Base-by-base conservation (phyloP, 441 rosid genomes). In the Erodium chrysanthum region DNA sequence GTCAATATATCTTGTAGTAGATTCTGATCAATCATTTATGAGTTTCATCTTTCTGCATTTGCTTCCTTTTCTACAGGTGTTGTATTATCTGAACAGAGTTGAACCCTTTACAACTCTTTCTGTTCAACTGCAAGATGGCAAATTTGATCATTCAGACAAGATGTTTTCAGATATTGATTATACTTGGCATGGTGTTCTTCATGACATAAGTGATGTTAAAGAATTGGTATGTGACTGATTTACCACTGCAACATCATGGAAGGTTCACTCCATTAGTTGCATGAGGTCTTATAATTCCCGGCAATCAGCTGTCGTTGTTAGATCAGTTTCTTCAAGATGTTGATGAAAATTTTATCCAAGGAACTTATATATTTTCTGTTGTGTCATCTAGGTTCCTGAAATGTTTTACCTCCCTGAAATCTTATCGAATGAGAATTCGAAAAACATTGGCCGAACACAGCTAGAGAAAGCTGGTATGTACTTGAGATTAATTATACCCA, bases 131-230 rank as follows among this genome's bases (percentile, higher is more conserved):
- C 99, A 96, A 96, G 99, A 97, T 77, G 98, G 98, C 74, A 92
- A 92, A 83, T 92, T 92, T 77, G 99, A 92, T 81, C 99, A 96
- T 79, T 98, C 98, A 70, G 98, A 96, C 73, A 80, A 97, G 76
- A 81, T 96, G 99, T 96, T 96, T 87, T 96, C 82, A 54, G 98
- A 96, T 74, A 70, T 96, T 75, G 80, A 87, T 77, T 89, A 85
- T 75, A 90, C 99, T 46, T 96, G 99, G 99, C 82, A 92, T 81
- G 98, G 98, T 66, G 89, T 96, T 76, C 80, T 88, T n/a, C 96
- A 96, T 77, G 99, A 96, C 79, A 96, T 89, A 96, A 96, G 98
- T 79, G 98, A 96, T 80, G 96, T 96, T 74, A 96, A 96, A 83
- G 99, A 96, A 83, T 79, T 96, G 96, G 99, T 96, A 81, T 60